Conservation (phyloP, 116 monocot genomes). For the Papilionanthe hybrid region DNA sequence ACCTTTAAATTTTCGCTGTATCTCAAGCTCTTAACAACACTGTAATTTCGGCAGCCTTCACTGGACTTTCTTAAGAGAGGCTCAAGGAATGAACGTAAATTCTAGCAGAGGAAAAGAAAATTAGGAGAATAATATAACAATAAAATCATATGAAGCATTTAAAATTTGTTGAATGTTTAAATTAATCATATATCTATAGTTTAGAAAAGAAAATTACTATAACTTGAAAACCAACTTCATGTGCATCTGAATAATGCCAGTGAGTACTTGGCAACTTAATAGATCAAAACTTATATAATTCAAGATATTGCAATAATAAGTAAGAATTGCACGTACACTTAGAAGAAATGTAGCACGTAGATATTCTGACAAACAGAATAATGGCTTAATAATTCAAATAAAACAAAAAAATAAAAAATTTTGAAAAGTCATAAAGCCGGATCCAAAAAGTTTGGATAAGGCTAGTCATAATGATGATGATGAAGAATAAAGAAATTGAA, state of each 20-base stretch:
- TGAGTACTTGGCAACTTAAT: background rate
- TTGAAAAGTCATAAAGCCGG: background rate
- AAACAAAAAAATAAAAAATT: background rate
- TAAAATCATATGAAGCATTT: background rate
- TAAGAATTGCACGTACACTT: background rate
- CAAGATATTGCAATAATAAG: background rate
- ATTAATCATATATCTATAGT: background rate
- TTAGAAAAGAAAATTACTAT: background rate
- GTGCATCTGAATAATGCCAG: background rate
- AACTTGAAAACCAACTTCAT: background rate
- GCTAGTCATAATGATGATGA: background rate
- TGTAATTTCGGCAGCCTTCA: conserved; percentile 74
- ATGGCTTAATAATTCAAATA: background rate
- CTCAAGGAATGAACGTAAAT: conserved; percentile 80
- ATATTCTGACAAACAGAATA: background rate
- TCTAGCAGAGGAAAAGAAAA: conserved; percentile 35
- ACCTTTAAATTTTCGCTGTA: conserved; percentile 91
- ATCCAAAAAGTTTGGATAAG: background rate
- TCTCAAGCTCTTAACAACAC: conserved; percentile 78
- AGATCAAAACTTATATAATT: background rate
- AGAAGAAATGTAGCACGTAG: background rate
- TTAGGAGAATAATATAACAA: background rate
- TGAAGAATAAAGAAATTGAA: background rate
- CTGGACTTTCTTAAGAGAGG: conserved; percentile 91
- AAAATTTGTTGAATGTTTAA: background rate